Percentiles rank a stretch among this genome's conserved stretches.
Conservation (phyloP, 352 stramenopile species). For the Phytophthora sp. region DNA sequence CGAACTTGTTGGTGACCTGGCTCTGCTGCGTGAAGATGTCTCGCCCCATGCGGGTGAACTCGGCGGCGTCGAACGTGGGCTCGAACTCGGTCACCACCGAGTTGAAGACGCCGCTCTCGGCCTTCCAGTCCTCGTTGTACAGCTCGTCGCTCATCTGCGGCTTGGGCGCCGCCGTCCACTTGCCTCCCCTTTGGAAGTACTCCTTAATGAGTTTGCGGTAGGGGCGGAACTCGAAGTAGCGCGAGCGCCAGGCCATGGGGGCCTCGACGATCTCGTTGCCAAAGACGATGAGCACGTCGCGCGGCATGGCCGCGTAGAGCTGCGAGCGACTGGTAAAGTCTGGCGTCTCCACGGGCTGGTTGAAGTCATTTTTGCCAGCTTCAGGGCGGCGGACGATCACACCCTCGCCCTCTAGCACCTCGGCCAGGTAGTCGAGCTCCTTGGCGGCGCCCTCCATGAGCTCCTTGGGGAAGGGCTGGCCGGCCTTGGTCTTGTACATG, state of each 20-base stretch:
- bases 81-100: constrained; percentile 91
- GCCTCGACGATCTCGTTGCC: constrained; percentile 92
- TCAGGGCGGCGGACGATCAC: constrained; percentile 86
- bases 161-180: constrained; percentile 90
- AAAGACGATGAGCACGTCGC: constrained; percentile 90
- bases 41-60: constrained; percentile 91
- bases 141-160: constrained; percentile 91
- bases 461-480: constrained; percentile 78
- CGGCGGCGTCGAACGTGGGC: constrained; percentile 88
- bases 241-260: constrained; percentile 90
- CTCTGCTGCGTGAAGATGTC: constrained; percentile 93
- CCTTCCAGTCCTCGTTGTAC: constrained; percentile 89
- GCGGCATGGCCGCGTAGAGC: constrained; percentile 90
- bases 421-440: constrained; percentile 88
- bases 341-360: constrained; percentile 75
- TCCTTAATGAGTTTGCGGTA: constrained; percentile 91
- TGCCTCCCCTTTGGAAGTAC: constrained; percentile 89
- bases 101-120: constrained; percentile 79
- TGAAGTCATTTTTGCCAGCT: constrained; percentile 69
- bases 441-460: constrained; percentile 75
- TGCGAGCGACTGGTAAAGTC: constrained; percentile 87
- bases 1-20: constrained; percentile 91
- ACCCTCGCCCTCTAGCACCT: constrained; percentile 85
- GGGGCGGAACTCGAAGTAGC: constrained; percentile 91
- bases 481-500: constrained; percentile 90